A percentile compares a stretch with the other conserved stretches of the same genome.
These are phyloP conservation scores for Boechera retrofracta DNA, from an alignment of 345 rosid genomes.

Conservation along the genomic window DNA sequence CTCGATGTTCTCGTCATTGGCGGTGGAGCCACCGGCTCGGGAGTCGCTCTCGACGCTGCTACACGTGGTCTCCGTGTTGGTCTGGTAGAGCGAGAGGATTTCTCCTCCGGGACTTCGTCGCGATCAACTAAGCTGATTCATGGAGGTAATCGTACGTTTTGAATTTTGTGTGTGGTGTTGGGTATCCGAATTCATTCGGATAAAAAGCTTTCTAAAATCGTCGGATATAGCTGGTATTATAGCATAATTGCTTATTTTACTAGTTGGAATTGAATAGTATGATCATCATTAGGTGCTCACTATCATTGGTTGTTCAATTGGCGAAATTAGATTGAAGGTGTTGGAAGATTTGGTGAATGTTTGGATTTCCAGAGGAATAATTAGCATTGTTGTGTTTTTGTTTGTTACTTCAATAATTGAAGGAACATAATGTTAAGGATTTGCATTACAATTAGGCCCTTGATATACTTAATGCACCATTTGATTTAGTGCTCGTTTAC, in stretches of 20 bases:
- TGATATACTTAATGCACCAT: neutral
- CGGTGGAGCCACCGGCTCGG: conserved; percentile 98
- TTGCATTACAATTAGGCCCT: neutral
- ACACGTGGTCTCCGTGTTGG: conserved; percentile 94
- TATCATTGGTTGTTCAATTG: neutral
- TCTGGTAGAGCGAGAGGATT: conserved; percentile 93
- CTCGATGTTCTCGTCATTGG: conserved; percentile 91
- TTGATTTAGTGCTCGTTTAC: conserved; percentile 6
- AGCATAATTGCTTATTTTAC: neutral
- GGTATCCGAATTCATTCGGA: neutral
- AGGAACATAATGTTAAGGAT: neutral
- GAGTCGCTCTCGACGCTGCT: conserved; percentile 93
- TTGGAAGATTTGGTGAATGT: neutral
- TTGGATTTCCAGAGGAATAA: neutral
- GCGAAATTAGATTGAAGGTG: neutral
- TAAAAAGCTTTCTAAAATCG: neutral
- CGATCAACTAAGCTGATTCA: conserved; percentile 95
- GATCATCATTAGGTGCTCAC: conserved; percentile 18
- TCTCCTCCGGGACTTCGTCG: conserved; percentile 94
- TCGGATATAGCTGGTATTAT: neutral
- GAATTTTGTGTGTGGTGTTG: neutral
- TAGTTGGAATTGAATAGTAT: neutral
- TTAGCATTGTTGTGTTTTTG: neutral
- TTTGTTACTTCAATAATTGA: neutral
- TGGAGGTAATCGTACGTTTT: conserved; percentile 60